Base-by-base conservation (phyloP, 768 basidiomycete genomes). In the Mycena metata region DNA sequence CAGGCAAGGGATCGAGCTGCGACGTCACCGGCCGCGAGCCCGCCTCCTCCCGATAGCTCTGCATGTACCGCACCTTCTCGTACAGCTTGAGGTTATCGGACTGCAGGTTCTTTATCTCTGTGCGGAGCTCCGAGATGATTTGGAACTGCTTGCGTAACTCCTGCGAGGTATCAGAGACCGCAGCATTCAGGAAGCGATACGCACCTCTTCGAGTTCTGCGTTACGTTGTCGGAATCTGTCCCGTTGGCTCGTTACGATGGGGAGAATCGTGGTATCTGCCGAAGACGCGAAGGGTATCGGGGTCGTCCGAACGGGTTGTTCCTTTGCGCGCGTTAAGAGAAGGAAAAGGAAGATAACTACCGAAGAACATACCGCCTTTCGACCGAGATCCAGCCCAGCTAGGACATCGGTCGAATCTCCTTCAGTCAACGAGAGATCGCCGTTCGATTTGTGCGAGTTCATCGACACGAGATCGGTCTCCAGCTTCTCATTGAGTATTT, bases 51-150 rank as follows among this genome's bases (percentile, higher is more conserved):
- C 94, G 88, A 75, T 99, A 99, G 69, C 92, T 95, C 78, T 99
- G 96, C 91, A 98, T 98, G 78, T 99, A 99, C 68, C 96, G 90
- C 58, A 99, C 96, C 83, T 99, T 99, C 80, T 99, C 98, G 79
- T 99, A 99, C 67, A 99, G 83, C 79, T 99, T 99, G 50, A 99
- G 88, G 77, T 99, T 99, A 79, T 99, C 98, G 1, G 91, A 86
- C 79, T 99, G 97, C 43, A 99, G 85, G 61, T 88, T 89, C 78
- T 96, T 96, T 80, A 96, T 90, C 80, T 99, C 98, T 26, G 90
- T 82, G 19, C 96, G 91, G n/a, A 99, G 84, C 75, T 98, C 96
- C 0, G 96, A 95, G 66, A 99, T 96, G 65, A 91, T 88, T 68
- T 96, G 95, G 83, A 93, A 97, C 79, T 99, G 98, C 73, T 94